Percentiles rank a stretch among this genome's conserved stretches.
phyloP scores from a whole-genome alignment of 257 asterid genomes.

The Petunia secreta region DNA sequence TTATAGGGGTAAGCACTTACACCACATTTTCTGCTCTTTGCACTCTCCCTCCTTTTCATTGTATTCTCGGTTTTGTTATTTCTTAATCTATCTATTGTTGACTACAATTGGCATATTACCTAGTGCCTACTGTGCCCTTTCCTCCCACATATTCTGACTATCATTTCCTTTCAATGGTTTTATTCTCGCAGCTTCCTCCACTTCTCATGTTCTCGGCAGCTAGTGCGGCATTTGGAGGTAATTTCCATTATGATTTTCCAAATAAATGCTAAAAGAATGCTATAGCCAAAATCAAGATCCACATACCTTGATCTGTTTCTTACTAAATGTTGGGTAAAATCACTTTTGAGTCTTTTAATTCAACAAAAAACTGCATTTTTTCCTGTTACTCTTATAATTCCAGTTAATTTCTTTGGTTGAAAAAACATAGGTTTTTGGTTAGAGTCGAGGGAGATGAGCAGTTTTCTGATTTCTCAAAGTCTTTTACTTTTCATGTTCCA shows the following conservation, averaged over 20 bases:
- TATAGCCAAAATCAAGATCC: background rate
- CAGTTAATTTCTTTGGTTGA: background rate
- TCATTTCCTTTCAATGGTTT: conserved; percentile 15
- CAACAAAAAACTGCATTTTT: background rate
- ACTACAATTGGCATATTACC: background rate
- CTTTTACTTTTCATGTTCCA: background rate
- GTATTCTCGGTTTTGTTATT: background rate
- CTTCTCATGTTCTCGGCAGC: conserved; percentile 75
- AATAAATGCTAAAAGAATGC: background rate
- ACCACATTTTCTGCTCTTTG: background rate
- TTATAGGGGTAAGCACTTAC: conserved; percentile 56
- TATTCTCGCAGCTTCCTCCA: conserved; percentile 61
- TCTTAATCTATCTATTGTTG: background rate
- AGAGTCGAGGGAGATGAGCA: background rate
- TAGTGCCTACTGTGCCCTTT: background rate
- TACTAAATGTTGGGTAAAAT: background rate
- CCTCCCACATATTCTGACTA: background rate
- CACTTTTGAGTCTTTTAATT: background rate
- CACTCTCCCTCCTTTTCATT: background rate
- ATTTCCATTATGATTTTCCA: conserved; percentile 6
- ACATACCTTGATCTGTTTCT: background rate
- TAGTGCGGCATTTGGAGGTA: conserved; percentile 94
- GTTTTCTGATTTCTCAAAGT: background rate
- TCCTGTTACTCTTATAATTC: background rate
- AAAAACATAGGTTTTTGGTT: background rate